phyloP scores from a whole-genome alignment of 2,329 filamentous ascomycete genomes.

The Beauveria rudraprayagi region DNA sequence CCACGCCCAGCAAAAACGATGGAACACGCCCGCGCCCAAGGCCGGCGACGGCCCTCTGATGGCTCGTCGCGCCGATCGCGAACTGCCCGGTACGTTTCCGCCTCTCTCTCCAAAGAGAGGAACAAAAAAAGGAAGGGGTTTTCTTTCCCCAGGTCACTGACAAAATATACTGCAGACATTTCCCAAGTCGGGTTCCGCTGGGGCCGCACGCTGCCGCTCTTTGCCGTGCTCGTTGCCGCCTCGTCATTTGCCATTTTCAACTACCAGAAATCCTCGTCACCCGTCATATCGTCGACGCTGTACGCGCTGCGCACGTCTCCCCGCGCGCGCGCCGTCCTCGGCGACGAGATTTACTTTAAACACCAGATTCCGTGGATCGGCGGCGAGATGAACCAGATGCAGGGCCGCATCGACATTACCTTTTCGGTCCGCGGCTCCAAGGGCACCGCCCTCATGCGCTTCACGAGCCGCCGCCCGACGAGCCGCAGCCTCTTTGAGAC shows the following conservation, averaged over 20 bases:
- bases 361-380: conserved; percentile 74
- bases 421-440: conserved; percentile 81
- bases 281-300: conserved; percentile 77
- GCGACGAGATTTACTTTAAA: conserved; percentile 79
- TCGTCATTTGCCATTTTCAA: conserved; percentile 91
- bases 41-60: conserved; percentile 55
- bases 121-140: no score
- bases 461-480: conserved; percentile 63
- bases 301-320: conserved; percentile 83
- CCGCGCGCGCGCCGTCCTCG: conserved; percentile 66
- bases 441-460: conserved; percentile 64
- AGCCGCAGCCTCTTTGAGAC: conserved; percentile 68
- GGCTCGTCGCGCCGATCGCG: conserved; percentile 56
- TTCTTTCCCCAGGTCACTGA: no score
- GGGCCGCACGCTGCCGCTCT: conserved; percentile 71
- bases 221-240: conserved; percentile 61
- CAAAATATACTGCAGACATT: conserved; percentile 25
- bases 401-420: conserved; percentile 78
- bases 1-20: conserved; percentile 32
- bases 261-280: conserved; percentile 91
- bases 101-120: not conserved
- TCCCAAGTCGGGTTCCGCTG: conserved; percentile 47
- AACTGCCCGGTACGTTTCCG: conserved; percentile 48
- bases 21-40: conserved; percentile 47
- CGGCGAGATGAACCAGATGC: conserved; percentile 87